phyloP scores from a whole-genome alignment of 2,329 filamentous ascomycete genomes.

The Davidsoniella virescens region DNA sequence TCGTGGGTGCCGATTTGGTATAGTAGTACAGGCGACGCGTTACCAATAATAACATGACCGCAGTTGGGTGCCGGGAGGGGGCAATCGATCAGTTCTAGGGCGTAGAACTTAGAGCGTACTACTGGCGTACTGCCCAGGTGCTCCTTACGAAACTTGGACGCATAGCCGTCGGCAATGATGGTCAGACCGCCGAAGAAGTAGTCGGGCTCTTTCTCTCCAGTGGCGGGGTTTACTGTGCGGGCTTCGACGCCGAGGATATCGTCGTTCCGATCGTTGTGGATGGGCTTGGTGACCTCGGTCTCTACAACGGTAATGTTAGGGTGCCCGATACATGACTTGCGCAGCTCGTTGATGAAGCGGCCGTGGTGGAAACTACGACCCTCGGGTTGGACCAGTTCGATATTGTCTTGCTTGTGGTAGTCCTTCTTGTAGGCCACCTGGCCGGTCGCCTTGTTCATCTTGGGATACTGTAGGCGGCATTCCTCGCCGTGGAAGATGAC shows the following conservation, averaged over 20 bases:
- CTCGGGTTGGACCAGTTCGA: conserved; percentile 36
- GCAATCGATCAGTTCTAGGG: conserved; percentile 79
- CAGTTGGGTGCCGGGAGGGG: conserved; percentile 57
- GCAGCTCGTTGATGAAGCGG: conserved; percentile 71
- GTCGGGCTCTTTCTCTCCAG: conserved; percentile 43
- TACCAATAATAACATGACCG: conserved; percentile 76
- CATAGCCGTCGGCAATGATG: conserved; percentile 82
- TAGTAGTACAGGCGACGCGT: conserved; percentile 62
- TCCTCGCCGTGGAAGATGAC: conserved; percentile 64
- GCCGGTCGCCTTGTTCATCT: conserved; percentile 31
- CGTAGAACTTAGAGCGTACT: conserved; percentile 80
- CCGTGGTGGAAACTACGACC: conserved; percentile 88
- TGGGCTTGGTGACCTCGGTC: conserved; percentile 63
- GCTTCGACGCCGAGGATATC: conserved; percentile 75
- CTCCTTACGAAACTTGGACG: conserved; percentile 76
- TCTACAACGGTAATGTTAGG: conserved; percentile 83
- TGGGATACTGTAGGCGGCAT: conserved; percentile 66
- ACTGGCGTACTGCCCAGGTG: conserved; percentile 51
- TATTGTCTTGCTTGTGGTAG: conserved; percentile 16
- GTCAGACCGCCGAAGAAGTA: conserved; percentile 82
- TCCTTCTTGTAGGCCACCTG: conserved; percentile 22
- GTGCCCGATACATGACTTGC: conserved; percentile 55
- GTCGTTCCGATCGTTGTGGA: conserved; percentile 50
- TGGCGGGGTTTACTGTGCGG: conserved; percentile 42
- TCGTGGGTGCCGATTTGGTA: conserved; percentile 96